Evolutionary conservation across 768 basidiomycete genomes (phyloP), one percentile per base, ranked within the genome.

Genomic region (Suillus cothurnatus): DNA sequence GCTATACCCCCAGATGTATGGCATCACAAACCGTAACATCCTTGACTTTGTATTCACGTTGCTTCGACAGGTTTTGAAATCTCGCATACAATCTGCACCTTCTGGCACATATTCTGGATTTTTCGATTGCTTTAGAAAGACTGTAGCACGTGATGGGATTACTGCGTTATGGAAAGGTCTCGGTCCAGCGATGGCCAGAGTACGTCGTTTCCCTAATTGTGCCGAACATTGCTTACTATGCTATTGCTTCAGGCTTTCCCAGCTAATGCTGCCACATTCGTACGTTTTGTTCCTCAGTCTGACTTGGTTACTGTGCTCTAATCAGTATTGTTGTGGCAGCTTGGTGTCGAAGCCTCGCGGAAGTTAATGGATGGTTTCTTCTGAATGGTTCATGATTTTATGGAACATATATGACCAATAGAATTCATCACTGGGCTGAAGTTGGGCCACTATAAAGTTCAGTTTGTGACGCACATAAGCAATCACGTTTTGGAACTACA

Each of bases 1-100:
- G 97, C 94, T 31, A 97, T 99, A 70, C 97, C 97, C 57, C 96
- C 97, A 55, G 97, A 99, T 76, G 96, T 95, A 72, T 68, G 92
- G 82, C 4, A 38, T 43, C n/a, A 21, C 45, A 52, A 28, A 34
- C 49, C 17, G 1, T 21, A 59, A 41, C 6, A 19, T 31, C 19
- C 8, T 31, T 3, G 15, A 12, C n/a, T 9, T 62, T 38, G 41
- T 43, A 23, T 43, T 36, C 63, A 67, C 34, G 72, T 34, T 71
- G 43, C n/a, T 21, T 61, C 61, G 55, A 64, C 72, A 97, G 96
- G 95, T 97, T 36, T 79, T 99, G 70, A 99, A 99, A 83, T 98
- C 95, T 23, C 85, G 97, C 66, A 81, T 99, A 32, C 97, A 99
- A 76, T 95, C 94, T 31, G 97, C 97, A 23, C 95, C 95, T n/a